Percentiles rank a stretch among this genome's conserved stretches.
Conservation (phyloP, 768 basidiomycete genomes). For the Hemileccinum rubropunctum region DNA sequence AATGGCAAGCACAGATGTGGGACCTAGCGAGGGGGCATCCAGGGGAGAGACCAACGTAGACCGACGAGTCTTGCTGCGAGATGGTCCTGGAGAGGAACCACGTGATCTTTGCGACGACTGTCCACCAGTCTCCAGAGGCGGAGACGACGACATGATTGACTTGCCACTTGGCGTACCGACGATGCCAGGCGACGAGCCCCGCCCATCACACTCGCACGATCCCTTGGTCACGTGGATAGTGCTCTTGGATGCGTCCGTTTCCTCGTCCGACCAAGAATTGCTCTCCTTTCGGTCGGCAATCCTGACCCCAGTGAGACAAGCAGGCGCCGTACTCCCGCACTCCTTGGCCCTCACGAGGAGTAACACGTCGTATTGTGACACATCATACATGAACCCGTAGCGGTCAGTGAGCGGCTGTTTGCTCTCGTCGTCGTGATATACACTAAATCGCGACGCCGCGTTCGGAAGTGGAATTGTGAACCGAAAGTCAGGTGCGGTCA, state of each 20-base stretch:
- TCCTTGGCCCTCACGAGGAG: conserved; percentile 70
- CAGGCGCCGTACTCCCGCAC: conserved; percentile 74
- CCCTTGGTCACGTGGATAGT: conserved; percentile 40
- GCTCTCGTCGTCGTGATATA: conserved; percentile 49
- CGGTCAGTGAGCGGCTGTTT: conserved; percentile 74
- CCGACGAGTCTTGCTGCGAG: conserved; percentile 44
- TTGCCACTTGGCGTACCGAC: conserved; percentile 7
- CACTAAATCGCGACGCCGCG: conserved; percentile 52
- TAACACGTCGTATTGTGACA: conserved; percentile 76
- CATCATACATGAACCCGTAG: conserved; percentile 89
- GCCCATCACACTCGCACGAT: conserved; percentile 40
- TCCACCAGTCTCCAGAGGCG: conserved; percentile 17
- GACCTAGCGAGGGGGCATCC: conserved; percentile 14
- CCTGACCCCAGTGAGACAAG: conserved; percentile 83
- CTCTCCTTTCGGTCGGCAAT: conserved; percentile 81
- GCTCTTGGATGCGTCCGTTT: conserved; percentile 38
- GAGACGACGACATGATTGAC: conserved; percentile 11
- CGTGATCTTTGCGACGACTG: conserved; percentile 32
- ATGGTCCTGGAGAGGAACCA: conserved; percentile 47
- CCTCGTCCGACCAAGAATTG: conserved; percentile 73
- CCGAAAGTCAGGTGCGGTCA: conserved; percentile 71
- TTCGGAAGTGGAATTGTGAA: conserved; percentile 63
- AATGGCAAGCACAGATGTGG: conserved; percentile 56
- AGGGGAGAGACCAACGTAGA: conserved; percentile 37
- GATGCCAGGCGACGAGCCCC: conserved; percentile 4